Evolutionary conservation across 2,329 filamentous ascomycete genomes (phyloP).

Genomic region (Xylariomycetidae sp.): DNA sequence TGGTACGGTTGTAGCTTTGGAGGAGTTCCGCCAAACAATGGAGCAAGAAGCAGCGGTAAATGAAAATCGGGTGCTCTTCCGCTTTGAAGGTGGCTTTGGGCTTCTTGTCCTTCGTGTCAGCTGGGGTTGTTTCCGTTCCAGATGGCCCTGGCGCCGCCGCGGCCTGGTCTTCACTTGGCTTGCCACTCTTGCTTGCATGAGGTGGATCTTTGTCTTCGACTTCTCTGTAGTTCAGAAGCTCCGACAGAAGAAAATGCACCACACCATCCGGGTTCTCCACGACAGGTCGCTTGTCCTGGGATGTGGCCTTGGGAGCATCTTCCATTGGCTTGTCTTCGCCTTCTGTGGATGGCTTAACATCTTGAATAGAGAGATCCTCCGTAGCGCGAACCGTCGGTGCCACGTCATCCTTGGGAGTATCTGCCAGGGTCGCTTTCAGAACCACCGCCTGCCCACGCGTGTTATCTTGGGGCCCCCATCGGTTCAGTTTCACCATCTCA

Average conservation of each 20-base stretch:
- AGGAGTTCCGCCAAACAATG: conserved; percentile 88
- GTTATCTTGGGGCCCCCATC: conserved; percentile 43
- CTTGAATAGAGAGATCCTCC: conserved; percentile 40
- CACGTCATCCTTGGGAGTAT: conserved; percentile 32
- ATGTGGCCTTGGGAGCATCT: conserved; percentile 56
- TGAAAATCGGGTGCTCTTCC: conserved; percentile 90
- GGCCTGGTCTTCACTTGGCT: conserved; percentile 27
- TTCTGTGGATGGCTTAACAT: conserved; percentile 57
- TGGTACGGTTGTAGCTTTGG: conserved; percentile 86
- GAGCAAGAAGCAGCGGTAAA: conserved; percentile 92
- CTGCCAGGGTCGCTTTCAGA: conserved; percentile 33
- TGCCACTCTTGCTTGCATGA: conserved; percentile 35
- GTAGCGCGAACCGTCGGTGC: conserved; percentile 40
- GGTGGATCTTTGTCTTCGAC: conserved; percentile 75
- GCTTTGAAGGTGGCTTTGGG: conserved; percentile 75
- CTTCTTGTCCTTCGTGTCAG: conserved; percentile 56
- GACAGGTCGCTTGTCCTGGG: conserved; percentile 71
- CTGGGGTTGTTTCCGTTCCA: conserved; percentile 15
- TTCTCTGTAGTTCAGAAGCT: conserved; percentile 85
- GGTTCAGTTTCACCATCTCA: conserved; percentile 70
- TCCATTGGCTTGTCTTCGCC: conserved; percentile 52
- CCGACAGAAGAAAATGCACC: conserved; percentile 88
- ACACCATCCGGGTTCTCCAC: conserved; percentile 93
- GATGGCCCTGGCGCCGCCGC: conserved; percentile 22
- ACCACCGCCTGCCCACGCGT: conserved; percentile 32